phyloP scores from a whole-genome alignment of 1,284 basidiomycete species.

The Cutaneotrichosporon spelunceum region DNA sequence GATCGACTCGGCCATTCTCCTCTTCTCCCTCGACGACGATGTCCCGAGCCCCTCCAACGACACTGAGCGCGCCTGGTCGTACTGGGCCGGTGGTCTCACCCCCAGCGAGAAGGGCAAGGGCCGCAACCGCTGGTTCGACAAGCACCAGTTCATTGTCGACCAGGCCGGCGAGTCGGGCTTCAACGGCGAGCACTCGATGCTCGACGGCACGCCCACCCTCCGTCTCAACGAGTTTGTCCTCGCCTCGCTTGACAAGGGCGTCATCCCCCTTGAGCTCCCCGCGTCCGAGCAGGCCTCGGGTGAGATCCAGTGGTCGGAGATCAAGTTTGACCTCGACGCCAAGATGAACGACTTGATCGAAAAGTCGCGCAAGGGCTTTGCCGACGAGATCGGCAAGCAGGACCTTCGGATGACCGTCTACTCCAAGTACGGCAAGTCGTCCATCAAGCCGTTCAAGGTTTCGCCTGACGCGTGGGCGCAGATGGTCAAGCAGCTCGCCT shows the following conservation, averaged over 20 bases:
- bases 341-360: conserved; percentile 53
- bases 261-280: conserved; percentile 63
- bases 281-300: conserved; percentile 49
- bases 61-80: conserved; percentile 75
- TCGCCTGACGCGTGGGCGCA: conserved; percentile 96
- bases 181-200: conserved; percentile 57
- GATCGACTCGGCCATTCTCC: conserved; percentile 85
- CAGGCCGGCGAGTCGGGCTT: conserved; percentile 93
- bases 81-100: conserved; percentile 77
- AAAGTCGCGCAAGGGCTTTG: conserved; percentile 65
- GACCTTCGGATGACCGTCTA: conserved; percentile 85
- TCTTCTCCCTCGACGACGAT: conserved; percentile 78
- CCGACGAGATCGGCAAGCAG: conserved; percentile 71
- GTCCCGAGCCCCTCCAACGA: conserved; percentile 32
- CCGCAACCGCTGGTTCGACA: conserved; percentile 93
- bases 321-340: conserved; percentile 68
- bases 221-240: conserved; percentile 93
- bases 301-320: conserved; percentile 60
- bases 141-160: conserved; percentile 91
- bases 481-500: conserved; percentile 92
- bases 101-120: conserved; percentile 54
- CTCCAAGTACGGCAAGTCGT: conserved; percentile 83
- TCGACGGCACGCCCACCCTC: conserved; percentile 89
- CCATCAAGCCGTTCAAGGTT: conserved; percentile 82
- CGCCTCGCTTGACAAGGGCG: conserved; percentile 71